Conservation (phyloP, 371 early-diverging fungal genomes). For the Homolaphlyctis polyrhiza region DNA sequence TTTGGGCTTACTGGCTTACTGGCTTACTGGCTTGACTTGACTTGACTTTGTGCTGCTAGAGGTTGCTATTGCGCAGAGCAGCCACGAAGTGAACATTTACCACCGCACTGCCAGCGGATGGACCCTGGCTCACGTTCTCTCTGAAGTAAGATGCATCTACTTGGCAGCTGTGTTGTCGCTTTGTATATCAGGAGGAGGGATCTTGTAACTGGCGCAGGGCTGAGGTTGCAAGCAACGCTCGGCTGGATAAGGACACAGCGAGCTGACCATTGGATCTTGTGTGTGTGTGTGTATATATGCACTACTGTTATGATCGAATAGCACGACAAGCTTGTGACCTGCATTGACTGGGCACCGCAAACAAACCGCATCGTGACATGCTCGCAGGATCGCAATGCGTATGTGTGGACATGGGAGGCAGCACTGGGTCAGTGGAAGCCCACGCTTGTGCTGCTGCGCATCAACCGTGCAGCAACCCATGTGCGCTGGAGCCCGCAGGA, state of each 20-base stretch:
- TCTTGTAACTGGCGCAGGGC: too few relatives aligned
- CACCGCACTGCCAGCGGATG: conserved; percentile 53
- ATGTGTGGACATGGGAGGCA: conserved; percentile 87
- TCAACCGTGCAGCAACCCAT: conserved; percentile 94
- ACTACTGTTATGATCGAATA: conserved; percentile 17
- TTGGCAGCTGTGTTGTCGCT: too few relatives aligned
- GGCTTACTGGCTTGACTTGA: neutral
- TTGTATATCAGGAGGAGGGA: too few relatives aligned
- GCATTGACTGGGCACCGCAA: conserved; percentile 94
- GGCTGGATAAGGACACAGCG: too few relatives aligned
- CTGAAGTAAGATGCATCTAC: conserved; percentile 64
- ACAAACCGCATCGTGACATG: conserved; percentile 94
- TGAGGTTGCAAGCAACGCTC: too few relatives aligned
- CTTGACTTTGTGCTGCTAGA: conserved; percentile 44
- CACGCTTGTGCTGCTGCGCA: conserved; percentile 87
- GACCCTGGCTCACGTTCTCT: conserved; percentile 63
- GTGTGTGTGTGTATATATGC: too few relatives aligned
- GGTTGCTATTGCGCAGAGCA: conserved; percentile 86
- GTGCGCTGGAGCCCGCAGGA: conserved; percentile 95
- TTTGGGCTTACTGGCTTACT: neutral
- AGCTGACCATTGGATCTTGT: too few relatives aligned
- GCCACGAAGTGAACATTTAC: conserved; percentile 86
- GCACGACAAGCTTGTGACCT: conserved; percentile 95
- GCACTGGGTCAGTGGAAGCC: conserved; percentile 74
- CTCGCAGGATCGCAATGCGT: conserved; percentile 97